Evolutionary conservation across 139 green algal species (phyloP), one percentile per base, ranked within the genome.

Genomic region (Chlamydomonas urium): DNA sequence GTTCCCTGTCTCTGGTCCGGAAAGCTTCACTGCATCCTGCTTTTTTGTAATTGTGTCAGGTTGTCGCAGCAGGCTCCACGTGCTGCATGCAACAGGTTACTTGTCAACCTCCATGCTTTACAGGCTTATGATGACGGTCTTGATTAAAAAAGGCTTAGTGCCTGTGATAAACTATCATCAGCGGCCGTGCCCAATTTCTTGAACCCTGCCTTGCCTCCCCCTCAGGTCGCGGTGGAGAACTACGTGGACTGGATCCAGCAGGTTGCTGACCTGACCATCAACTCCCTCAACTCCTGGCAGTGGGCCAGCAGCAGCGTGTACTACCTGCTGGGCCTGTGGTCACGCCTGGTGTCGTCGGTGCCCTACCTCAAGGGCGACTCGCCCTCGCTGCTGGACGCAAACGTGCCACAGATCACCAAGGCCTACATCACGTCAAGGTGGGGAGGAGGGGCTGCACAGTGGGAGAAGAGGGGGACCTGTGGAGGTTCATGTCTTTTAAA

Each of bases 261-360:
- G 45, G 92, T 99, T 24, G 93, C 91, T 14, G 79, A 96, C 26
- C 94, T 98, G 60, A 99, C 95, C 34, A 80, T 88, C 2, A 60
- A 86, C 63, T 77, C 65, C 53, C 81, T 98, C 23, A 89, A 88
- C 67, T 83, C 75, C 24, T 95, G 92, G 93, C 87, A 82, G 72
- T 79, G 72, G 71, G 45, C 47, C 2, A 47, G 50, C 32, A 71
- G 32, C 61, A 72, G 33, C 34, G 74, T 95, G 42, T 86, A 83
- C 73, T 98, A 98, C 85, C 83, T 98, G 74, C 82, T 97, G 65
- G 90, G 90, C 17, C 81, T 98, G 38, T 98, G 94, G 94, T 91
- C 77, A 8, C 81, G 95, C 17, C 84, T 99, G 24, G 92, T 98
- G 19, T 90, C 79, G 1, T 90, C 70, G 71, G 93, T 97, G 90